phyloP scores from a whole-genome alignment of 176 grass and related monocot species.

The Aegilops bicornis region DNA sequence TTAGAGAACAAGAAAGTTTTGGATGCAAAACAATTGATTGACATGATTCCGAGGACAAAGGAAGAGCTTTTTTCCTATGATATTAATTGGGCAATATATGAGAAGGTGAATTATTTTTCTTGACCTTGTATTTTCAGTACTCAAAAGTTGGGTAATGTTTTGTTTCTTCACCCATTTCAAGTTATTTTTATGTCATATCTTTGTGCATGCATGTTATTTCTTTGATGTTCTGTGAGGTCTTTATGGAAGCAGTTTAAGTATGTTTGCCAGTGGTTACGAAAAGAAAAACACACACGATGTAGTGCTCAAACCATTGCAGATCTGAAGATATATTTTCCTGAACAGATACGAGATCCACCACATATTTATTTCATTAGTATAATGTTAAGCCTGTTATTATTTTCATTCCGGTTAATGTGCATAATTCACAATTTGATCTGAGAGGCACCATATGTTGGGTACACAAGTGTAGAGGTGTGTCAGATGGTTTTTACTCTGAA shows the following conservation, averaged over 20 bases:
- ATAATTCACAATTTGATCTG: constrained; percentile 8
- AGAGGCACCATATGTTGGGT: background rate
- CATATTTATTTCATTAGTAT: background rate
- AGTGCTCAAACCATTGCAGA: background rate
- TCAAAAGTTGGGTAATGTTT: background rate
- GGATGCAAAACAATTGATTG: constrained; percentile 95
- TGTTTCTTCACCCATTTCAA: constrained; percentile 12
- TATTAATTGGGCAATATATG: constrained; percentile 92
- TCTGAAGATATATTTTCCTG: background rate
- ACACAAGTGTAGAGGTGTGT: background rate
- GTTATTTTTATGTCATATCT: constrained; percentile 2
- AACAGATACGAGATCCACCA: background rate
- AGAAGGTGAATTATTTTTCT: constrained; percentile 63
- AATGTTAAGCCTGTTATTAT: background rate
- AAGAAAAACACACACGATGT: background rate
- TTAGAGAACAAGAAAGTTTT: constrained; percentile 82
- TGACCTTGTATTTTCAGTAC: constrained; percentile 16
- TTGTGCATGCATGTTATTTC: constrained; percentile 12
- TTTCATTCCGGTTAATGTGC: background rate
- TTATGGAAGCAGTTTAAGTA: background rate
- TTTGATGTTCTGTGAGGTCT: background rate
- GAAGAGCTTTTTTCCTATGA: constrained; percentile 96
- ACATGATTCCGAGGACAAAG: constrained; percentile 98
- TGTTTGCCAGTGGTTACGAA: background rate
- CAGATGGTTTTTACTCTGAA: background rate